Evolutionary conservation across 768 basidiomycete genomes (phyloP).

Genomic region (Clitopilus hobsonii): DNA sequence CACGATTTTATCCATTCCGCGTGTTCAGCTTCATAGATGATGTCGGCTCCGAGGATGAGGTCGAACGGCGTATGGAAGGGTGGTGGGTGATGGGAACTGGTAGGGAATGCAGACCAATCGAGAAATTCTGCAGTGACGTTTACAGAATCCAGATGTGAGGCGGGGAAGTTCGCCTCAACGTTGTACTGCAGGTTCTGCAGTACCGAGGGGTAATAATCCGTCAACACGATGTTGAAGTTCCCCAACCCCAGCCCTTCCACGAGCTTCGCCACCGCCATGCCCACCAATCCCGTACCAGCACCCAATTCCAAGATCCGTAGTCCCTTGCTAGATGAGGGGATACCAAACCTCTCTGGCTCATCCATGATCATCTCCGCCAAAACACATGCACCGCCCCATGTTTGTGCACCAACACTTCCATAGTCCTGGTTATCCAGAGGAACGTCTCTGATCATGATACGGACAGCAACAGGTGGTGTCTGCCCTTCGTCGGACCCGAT

Average conservation of each 20-base stretch:
- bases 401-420: slow-evolving; percentile 76
- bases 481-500: slow-evolving; percentile 27
- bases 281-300: slow-evolving; percentile 81
- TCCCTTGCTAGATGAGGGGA: slow-evolving; percentile 11
- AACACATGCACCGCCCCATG: slow-evolving; percentile 84
- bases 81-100: slow-evolving; percentile 5
- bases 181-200: slow-evolving; percentile 66
- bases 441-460: slow-evolving; percentile 63
- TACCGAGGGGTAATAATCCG: slow-evolving; percentile 75
- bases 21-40: slow-evolving; percentile 73
- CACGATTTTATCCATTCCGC: slow-evolving; percentile 66
- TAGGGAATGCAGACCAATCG: slow-evolving; percentile 54
- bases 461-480: slow-evolving; percentile 26
- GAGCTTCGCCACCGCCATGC: slow-evolving; percentile 51
- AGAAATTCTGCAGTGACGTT: slow-evolving; percentile 31
- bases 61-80: slow-evolving; percentile 50
- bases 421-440: slow-evolving; percentile 69
- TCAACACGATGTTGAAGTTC: slow-evolving; percentile 45
- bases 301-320: slow-evolving; percentile 72
- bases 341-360: slow-evolving; percentile 47
- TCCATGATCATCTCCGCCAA: slow-evolving; percentile 70
- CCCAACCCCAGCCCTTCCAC: slow-evolving; percentile 17
- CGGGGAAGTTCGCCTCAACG: slow-evolving; percentile 48
- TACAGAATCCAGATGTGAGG: slow-evolving; percentile 8
- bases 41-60: slow-evolving; percentile 75